These are phyloP conservation scores for Homolaphlyctis polyrhiza DNA, from an alignment of 371 early-diverging fungal species.

Conservation along the genomic window DNA sequence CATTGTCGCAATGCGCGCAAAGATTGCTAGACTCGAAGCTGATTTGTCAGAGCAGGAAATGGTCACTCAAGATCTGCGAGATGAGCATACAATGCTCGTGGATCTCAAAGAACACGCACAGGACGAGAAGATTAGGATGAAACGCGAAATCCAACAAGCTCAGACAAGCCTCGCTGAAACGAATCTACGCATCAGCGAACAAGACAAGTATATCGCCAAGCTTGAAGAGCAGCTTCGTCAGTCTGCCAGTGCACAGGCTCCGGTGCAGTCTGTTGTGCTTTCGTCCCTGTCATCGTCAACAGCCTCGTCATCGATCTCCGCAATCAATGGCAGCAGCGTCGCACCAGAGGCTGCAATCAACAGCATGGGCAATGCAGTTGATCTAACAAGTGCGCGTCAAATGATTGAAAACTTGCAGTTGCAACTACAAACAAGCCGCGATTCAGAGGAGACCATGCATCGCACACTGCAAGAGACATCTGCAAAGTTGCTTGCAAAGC, in stretches of 20 bases:
- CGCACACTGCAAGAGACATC: background rate
- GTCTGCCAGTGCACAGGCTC: background rate
- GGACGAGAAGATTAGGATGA: too few species aligned
- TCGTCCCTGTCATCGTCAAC: background rate
- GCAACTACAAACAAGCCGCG: background rate
- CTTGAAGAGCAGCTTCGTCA: background rate
- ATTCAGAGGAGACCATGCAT: background rate
- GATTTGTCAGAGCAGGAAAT: too few species aligned
- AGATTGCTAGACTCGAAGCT: too few species aligned
- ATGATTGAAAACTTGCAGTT: background rate
- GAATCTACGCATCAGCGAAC: too few species aligned
- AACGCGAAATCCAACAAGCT: too few species aligned
- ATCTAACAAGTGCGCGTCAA: background rate
- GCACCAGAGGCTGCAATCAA: background rate
- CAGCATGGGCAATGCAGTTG: background rate
- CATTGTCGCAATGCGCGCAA: background rate
- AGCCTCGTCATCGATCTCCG: background rate
- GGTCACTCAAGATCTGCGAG: too few species aligned
- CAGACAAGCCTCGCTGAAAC: too few species aligned
- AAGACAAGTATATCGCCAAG: too few species aligned
- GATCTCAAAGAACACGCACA: too few species aligned
- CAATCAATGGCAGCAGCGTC: too few species aligned
- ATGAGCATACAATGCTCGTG: too few species aligned
- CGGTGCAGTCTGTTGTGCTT: background rate
- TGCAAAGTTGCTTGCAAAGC: background rate